Base-by-base conservation (phyloP, 352 stramenopile species). In the Poterioochromonas sp. region DNA sequence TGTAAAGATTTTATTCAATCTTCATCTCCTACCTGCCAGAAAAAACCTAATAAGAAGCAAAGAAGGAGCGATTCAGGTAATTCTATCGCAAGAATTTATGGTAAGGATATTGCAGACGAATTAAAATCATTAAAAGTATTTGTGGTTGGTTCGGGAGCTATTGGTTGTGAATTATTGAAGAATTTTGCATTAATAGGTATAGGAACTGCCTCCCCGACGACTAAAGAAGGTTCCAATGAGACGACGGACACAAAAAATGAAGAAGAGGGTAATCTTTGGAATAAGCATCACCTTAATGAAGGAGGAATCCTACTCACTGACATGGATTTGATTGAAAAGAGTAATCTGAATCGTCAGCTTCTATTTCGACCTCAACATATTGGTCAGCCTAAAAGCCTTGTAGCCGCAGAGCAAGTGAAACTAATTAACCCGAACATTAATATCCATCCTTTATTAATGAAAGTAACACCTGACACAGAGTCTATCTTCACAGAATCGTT, bases 241-340 rank as follows among this genome's bases (percentile, higher is more conserved):
- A 39, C 49, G 3, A 40, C 0, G 11, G 32, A 32, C 39, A 39
- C 34, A 20, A 15, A 1, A 3, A 32, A 77, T 41, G 51, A 41
- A 29, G 35, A 77, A 26, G 73, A 37, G 15, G 54, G 29, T 37
- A 41, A 49, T 43, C 40, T 26, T 44, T 29, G 39, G 64, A 0
- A 86, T 40, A 76, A 85, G 54, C 86, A 86, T 34, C 76, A 79
- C 32, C 51, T 54, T 11, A 39, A 37, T 26, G 32, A 82, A 76
- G 40, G 79, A 73, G 39, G 86, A 79, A 22, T 77, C 51, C 86
- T 95, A 54, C 85, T 99, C 39, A 98, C 95, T 5, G 96, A 99
- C 81, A 98, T 98, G 93, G 96, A 99, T 84, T 96, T 91, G 40
- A 99, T 99, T 79, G 96, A 99, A 83, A 94, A 94, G 80, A 98